Base-by-base conservation (phyloP, 2,329 filamentous ascomycete species). In the Paecilomyces sp. region DNA sequence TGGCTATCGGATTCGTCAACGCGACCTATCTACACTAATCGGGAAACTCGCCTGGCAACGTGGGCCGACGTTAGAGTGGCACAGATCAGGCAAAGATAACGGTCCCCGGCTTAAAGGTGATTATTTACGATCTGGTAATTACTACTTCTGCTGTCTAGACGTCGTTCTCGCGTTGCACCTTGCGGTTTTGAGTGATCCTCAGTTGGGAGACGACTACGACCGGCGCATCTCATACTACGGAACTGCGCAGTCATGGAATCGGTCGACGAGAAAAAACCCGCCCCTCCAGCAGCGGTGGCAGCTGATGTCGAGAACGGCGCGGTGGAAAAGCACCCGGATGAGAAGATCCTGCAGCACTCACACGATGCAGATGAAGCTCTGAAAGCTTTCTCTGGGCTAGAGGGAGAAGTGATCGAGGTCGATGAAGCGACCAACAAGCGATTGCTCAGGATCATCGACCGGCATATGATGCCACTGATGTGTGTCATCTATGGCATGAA, bases 381-480 rank as follows among this genome's bases (percentile, higher is more conserved):
- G 78, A 82, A 84, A 64, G 84, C 81, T 2, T 81, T 85, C 64
- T 75, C 76, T 9, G 67, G 68, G 28, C 66, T 78, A 55, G 73
- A 79, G 1, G 83, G 82, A 24, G 76, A 84, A 64, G 68, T 80
- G 0, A 73, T 85, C 24, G 75, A 80, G 36, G 71, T 87, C 36
- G 83, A 83, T 58, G 81, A 81, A 63, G 79, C 79, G 54, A 84
- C 82, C 25, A 86, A 84, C 64, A 83, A 79, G 63, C 74, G 82
- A n/a, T 68, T 89, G 15, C 67, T 88, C n/a, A 74, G 78, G 18
- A 82, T 78, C 57, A 87, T 88, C 61, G 86, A 89, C 69, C 81
- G 77, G 79, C 82, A 85, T 67, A 71, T 86, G 63, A 83, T 86
- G 80, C 84, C 83, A 0, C 72, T 86, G 63, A 76, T 86, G 66